Conservation (phyloP, 2,329 filamentous ascomycete genomes). For the Scedosporium dehoogii region DNA sequence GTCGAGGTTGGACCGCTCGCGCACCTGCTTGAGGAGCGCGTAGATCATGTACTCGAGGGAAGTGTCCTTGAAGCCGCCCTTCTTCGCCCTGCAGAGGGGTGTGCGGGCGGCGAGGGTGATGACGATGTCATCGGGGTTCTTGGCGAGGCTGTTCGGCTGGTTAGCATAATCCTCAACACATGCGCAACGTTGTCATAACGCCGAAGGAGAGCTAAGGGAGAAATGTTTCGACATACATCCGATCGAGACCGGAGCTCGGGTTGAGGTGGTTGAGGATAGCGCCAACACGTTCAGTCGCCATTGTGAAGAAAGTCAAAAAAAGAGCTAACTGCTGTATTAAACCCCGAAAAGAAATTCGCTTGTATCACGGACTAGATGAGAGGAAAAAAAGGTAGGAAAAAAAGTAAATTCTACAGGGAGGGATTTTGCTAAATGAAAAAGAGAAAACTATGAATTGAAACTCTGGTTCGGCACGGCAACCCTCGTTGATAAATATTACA, state of each 20-base stretch:
- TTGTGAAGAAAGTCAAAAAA: constrained; percentile 26
- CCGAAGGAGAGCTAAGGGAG: too few relatives aligned
- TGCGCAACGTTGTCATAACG: too few relatives aligned
- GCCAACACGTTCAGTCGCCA: constrained; percentile 73
- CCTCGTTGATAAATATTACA: too few relatives aligned
- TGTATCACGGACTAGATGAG: background rate
- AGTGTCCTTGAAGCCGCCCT: constrained; percentile 94
- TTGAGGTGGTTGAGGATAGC: constrained; percentile 82
- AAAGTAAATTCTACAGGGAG: background rate
- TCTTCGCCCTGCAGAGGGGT: constrained; percentile 76
- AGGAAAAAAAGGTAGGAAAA: background rate
- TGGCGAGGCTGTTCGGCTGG: constrained; percentile 54
- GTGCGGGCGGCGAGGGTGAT: constrained; percentile 89
- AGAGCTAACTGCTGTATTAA: background rate
- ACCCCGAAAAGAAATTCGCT: too few relatives aligned
- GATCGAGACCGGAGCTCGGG: constrained; percentile 59
- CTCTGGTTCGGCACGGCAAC: too few relatives aligned
- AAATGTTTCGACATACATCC: too few relatives aligned
- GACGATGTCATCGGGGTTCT: constrained; percentile 93
- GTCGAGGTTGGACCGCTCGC: constrained; percentile 65
- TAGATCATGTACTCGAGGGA: constrained; percentile 79
- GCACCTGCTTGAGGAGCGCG: constrained; percentile 67
- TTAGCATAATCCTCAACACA: too few relatives aligned
- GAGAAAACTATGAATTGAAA: background rate
- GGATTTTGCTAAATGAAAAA: background rate